Evolutionary conservation across 1,139 yeast genomes (phyloP), one percentile per base, ranked within the genome.

Genomic region (Blastobotrys arbuscula): DNA sequence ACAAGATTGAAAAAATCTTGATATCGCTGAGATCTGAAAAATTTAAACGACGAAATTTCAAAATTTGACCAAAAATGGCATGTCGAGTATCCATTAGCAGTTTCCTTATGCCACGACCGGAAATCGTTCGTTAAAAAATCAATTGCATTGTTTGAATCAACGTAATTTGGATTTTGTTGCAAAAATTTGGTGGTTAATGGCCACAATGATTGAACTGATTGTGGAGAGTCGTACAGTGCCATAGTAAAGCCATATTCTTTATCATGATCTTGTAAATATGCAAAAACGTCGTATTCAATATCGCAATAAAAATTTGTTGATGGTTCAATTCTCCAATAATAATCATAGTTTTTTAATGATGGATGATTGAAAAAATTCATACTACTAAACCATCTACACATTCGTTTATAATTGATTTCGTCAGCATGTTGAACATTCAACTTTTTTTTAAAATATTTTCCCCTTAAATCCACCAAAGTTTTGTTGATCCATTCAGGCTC

Each of bases 21-120:
- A 63, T 87, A 87, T 1, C 85, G 78, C 53, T 82, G 80, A 18
- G 76, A 68, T 39, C 95, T 69, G 68, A 74, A 85, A 58, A 87
- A 87, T 56, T 86, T 88, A 83, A 87, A 77, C 58, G 84, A 84
- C 21, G 82, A 94, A 53, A 86, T 55, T 61, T 86, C 95, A 59
- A 86, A 86, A 64, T 86, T 86, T 37, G 90, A 79, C 95, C 95
- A 86, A 64, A 85, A 86, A 65, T 86, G 95, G 60, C 95, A 86
- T 0, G 92, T 82, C 13, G 92, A 84, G 67, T 84, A 86, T 2
- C 92, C 90, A 20, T 77, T 71, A 0, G 89, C 76, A 2, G 59
- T 59, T 35, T 65, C 56, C 31, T 71, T 73, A 56, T 79, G 82
- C 21, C 74, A 65, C 53, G 55, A 46, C 15, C 56, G 52, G 10